Evolutionary conservation across 306 rosid species (phyloP).

Genomic region (Quercus variabilis): DNA sequence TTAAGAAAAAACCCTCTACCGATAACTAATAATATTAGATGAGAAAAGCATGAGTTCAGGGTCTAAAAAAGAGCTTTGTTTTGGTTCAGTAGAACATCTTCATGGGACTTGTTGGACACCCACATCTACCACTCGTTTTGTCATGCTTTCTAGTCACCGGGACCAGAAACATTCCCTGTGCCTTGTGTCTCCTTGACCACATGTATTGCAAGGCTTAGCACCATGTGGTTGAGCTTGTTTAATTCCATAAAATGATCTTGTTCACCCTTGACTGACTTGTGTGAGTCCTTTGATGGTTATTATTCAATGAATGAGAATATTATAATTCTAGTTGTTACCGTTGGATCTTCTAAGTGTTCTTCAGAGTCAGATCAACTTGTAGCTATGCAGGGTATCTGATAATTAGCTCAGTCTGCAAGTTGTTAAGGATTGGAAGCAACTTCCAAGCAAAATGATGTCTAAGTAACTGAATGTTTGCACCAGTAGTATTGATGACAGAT

Average conservation of each 20-base stretch:
- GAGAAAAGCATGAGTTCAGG: conserved; percentile 20
- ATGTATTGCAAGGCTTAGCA: background rate
- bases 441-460: conserved; percentile 13
- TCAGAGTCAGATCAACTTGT: background rate
- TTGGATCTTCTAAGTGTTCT: background rate
- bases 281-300: background rate
- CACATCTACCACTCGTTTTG: conserved; percentile 32
- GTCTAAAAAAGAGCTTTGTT: conserved; percentile 24
- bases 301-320: background rate
- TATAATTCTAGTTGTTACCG: background rate
- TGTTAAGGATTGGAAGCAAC: conserved; percentile 7
- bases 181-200: conserved; percentile 66
- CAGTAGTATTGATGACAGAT: background rate
- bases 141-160: conserved; percentile 32
- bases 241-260: background rate
- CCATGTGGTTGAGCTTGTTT: conserved; percentile 3
- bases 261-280: background rate
- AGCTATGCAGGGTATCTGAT: background rate
- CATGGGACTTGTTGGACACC: conserved; percentile 48
- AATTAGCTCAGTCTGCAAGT: background rate
- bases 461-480: background rate
- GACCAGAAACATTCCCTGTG: conserved; percentile 74
- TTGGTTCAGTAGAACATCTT: conserved; percentile 48
- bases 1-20: conserved; percentile 2
- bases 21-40: background rate